phyloP scores from a whole-genome alignment of 1,139 yeast species.

The Geotrichum klebahnii region DNA sequence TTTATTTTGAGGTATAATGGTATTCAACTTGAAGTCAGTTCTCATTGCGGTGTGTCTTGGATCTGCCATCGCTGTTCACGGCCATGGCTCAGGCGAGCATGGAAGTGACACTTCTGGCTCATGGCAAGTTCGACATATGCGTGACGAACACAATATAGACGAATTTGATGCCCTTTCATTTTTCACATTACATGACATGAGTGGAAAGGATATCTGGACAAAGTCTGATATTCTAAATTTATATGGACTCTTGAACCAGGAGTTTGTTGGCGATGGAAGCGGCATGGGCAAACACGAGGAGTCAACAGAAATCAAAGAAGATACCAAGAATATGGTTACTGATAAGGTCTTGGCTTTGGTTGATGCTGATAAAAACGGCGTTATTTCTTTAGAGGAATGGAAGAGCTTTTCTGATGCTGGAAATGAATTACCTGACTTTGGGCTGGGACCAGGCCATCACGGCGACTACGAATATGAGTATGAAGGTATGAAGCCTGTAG shows the following conservation, averaged over 20 bases:
- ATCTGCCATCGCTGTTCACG: background rate
- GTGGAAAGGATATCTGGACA: conserved; percentile 43
- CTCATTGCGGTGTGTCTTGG: background rate
- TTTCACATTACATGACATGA: conserved; percentile 75
- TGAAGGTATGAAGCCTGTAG: conserved; percentile 50
- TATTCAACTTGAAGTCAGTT: background rate
- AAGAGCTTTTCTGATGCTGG: conserved; percentile 56
- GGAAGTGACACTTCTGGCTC: conserved; percentile 27
- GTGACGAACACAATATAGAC: conserved; percentile 75
- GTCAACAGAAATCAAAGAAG: conserved; percentile 54
- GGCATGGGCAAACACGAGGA: conserved; percentile 80
- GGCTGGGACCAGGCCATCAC: conserved; percentile 96
- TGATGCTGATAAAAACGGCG: conserved; percentile 65
- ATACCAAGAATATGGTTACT: conserved; percentile 54
- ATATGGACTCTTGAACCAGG: conserved; percentile 72
- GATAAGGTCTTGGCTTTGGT: conserved; percentile 53
- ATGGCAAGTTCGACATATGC: conserved; percentile 65
- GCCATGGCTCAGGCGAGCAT: conserved; percentile 18
- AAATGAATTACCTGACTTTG: conserved; percentile 82
- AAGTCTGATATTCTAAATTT: conserved; percentile 64
- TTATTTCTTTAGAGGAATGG: conserved; percentile 68
- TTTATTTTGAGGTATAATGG: background rate
- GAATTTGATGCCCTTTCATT: conserved; percentile 72
- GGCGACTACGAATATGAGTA: conserved; percentile 90
- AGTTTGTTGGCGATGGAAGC: conserved; percentile 80